Evolutionary conservation across 164 flowering plant genomes (phyloP).

Genomic region (Dillenia suffruticosa): DNA sequence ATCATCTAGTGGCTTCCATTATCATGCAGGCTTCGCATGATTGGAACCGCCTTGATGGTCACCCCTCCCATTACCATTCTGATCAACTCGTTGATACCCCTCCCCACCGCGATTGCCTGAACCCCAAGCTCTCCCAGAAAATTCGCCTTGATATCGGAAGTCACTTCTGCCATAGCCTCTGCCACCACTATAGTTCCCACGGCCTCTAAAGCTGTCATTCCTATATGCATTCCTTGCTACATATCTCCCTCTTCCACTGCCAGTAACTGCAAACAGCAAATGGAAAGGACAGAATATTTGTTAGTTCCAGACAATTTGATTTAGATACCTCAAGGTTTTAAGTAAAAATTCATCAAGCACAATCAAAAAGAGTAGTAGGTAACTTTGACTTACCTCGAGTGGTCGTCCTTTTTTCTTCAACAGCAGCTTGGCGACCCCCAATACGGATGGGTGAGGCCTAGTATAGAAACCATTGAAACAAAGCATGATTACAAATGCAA

Average conservation of each 20-base stretch:
- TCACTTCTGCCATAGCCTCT: slow-evolving; percentile 62
- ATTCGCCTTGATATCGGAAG: slow-evolving; percentile 54
- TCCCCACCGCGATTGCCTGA: slow-evolving; percentile 40
- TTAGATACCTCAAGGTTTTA: no score
- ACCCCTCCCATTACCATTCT: slow-evolving; percentile 51
- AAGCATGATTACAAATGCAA: neutral
- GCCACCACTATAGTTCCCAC: slow-evolving; percentile 49
- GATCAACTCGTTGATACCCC: slow-evolving; percentile 46
- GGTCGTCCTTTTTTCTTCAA: slow-evolving; percentile 71
- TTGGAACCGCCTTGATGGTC: slow-evolving; percentile 27
- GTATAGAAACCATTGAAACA: neutral
- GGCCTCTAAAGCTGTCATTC: slow-evolving; percentile 55
- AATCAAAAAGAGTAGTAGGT: neutral
- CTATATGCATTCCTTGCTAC: slow-evolving; percentile 56
- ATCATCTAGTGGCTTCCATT: neutral
- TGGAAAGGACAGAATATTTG: no score
- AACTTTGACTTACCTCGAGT: slow-evolving; percentile 37
- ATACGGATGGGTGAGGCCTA: slow-evolving; percentile 55
- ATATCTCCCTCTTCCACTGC: slow-evolving; percentile 55
- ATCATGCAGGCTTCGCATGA: slow-evolving; percentile 20
- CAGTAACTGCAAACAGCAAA: slow-evolving; percentile 26
- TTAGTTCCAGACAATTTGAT: no score
- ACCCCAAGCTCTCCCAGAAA: slow-evolving; percentile 41
- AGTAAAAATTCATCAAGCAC: no score
- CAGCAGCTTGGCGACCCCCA: slow-evolving; percentile 48